Percentiles rank a stretch among this genome's conserved stretches.
Conservation (phyloP, 2,329 filamentous ascomycete species). For the Colletotrichum sp. region DNA sequence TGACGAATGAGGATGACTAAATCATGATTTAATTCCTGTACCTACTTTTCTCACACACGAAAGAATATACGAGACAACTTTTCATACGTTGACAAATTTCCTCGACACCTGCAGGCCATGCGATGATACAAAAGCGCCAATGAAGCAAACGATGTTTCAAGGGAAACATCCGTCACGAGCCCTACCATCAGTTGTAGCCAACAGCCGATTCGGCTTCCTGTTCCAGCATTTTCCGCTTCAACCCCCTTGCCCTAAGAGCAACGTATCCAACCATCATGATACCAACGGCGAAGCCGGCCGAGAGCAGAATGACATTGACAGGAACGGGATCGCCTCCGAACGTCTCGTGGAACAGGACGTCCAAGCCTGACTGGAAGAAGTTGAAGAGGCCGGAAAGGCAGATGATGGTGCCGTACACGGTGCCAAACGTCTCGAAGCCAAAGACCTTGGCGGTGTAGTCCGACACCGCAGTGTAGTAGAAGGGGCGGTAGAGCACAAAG, state of each 20-base stretch:
- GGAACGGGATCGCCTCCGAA: constrained; percentile 78
- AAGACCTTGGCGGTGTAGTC: constrained; percentile 93
- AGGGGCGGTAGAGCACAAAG: constrained; percentile 84
- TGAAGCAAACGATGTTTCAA: not conserved
- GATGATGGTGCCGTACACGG: constrained; percentile 91
- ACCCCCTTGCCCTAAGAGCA: constrained; percentile 39
- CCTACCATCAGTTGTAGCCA: not conserved
- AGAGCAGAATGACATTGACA: constrained; percentile 74
- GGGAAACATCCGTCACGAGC: not conserved
- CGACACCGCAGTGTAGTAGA: constrained; percentile 91
- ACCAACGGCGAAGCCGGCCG: constrained; percentile 68
- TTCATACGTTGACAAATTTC: not conserved
- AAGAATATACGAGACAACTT: not conserved
- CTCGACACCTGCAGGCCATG: not conserved
- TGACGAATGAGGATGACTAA: not conserved
- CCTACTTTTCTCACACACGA: not conserved
- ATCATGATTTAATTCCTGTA: not conserved
- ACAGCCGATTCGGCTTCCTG: constrained; percentile 17
- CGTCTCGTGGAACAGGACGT: constrained; percentile 75
- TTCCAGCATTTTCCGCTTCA: constrained; percentile 32
- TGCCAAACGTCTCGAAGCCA: constrained; percentile 89
- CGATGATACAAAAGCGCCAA: not conserved
- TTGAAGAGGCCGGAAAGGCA: constrained; percentile 84
- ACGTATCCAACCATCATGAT: constrained; percentile 71
- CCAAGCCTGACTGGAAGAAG: constrained; percentile 81